A percentile compares a stretch with the other conserved stretches of the same genome.
phyloP scores from a whole-genome alignment of 1,139 yeast genomes.

The Debaryomyces subglobosus region DNA sequence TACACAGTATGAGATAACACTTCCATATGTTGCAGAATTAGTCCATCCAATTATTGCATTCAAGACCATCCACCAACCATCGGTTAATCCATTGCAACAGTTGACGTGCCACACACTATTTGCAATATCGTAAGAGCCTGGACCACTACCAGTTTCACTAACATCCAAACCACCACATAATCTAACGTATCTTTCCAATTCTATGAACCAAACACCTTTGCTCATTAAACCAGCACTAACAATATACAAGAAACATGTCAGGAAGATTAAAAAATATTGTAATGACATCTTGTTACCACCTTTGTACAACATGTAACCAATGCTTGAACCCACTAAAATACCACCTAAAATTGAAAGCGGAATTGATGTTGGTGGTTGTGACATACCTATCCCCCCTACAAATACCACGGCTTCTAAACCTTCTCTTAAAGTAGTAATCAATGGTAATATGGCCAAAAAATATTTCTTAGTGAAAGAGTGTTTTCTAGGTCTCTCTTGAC shows the following conservation, averaged over 20 bases:
- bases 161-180: conserved; percentile 82
- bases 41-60: conserved; percentile 96
- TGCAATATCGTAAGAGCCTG: conserved; percentile 87
- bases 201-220: conserved; percentile 87
- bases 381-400: conserved; percentile 51
- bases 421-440: conserved; percentile 49
- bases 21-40: conserved; percentile 91
- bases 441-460: conserved; percentile 44
- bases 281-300: conserved; percentile 47
- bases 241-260: conserved; percentile 47
- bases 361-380: conserved; percentile 41
- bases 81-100: conserved; percentile 90
- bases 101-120: conserved; percentile 93
- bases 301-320: conserved; percentile 42
- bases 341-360: conserved; percentile 44
- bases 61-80: conserved; percentile 91
- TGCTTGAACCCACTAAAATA: conserved; percentile 35
- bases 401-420: conserved; percentile 54
- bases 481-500: background rate
- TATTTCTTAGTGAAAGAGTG: conserved; percentile 32
- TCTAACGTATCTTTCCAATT: conserved; percentile 66
- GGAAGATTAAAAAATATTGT: conserved; percentile 43
- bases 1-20: conserved; percentile 72
- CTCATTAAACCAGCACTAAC: conserved; percentile 50
- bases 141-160: conserved; percentile 88